Base-by-base conservation (phyloP, 805 yeast species). In the Starmera dryadoides region DNA sequence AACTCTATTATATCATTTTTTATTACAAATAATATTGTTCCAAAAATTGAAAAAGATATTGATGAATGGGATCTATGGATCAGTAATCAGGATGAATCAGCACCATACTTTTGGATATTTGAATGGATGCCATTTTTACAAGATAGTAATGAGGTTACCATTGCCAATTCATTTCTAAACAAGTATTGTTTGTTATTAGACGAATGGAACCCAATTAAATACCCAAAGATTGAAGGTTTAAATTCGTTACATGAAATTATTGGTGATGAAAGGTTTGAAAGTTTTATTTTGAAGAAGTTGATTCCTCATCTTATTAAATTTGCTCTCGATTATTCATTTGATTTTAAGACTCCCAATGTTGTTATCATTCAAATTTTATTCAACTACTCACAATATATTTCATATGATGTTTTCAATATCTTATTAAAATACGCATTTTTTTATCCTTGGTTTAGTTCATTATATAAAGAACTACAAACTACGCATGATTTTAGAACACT, bases 71-170 rank as follows among this genome's bases (percentile, higher is more conserved):
- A 56, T 32, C 18, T 37, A 2, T 17, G 30, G 10, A 29, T 21
- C 6, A 19, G 31, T 15, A 18, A 30, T 3, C 38, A 42, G 6
- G 33, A 41, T 23, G 44, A n/a, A n/a, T n/a, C n/a, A n/a, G n/a
- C 52, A 0, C 57, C 58, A 7, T 48, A 45, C 29, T 28, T 44
- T 20, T 66, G 70, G 69, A 42, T 65, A 5, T 59, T 61, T 42
- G 70, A 66, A 19, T 66, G 69, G 69, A 35, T 64, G 26, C 60
- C 64, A 18, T 58, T 53, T 26, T 35, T 63, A 15, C 43, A 42
- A 3, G 26, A 37, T 7, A 40, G 42, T 14, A 31, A 41, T 18
- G 45, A 40, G 8, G 46, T 34, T 8, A 9, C 23, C 23, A 37
- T 64, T 10, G 36, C 48, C n/a, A 29, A 36, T 3, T 53, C 41